Conservation (phyloP, 345 rosid genomes). For the Pistacia integerrima region DNA sequence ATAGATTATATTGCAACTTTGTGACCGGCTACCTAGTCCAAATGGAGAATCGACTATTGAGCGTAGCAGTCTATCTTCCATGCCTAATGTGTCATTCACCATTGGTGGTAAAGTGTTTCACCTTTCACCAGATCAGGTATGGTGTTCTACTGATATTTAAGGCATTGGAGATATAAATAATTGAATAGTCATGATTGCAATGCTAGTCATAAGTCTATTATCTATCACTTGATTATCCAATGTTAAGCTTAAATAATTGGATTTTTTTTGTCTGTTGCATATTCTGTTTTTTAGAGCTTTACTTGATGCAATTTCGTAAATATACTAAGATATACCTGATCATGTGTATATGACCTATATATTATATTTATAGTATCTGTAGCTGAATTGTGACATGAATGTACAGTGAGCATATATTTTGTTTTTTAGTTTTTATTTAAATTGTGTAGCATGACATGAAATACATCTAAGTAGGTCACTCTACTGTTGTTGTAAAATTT, state of each 20-base stretch:
- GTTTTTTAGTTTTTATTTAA: not conserved
- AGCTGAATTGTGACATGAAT: not conserved
- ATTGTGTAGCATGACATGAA: too few relatives aligned
- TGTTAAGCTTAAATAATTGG: not conserved
- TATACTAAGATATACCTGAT: not conserved
- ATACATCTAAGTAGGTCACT: too few relatives aligned
- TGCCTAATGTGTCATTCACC: constrained; percentile 79
- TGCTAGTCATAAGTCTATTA: not conserved
- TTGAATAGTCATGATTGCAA: too few relatives aligned
- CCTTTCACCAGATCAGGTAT: constrained; percentile 80
- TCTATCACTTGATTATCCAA: not conserved
- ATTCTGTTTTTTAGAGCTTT: not conserved
- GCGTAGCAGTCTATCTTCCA: constrained; percentile 54
- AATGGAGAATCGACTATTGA: constrained; percentile 82
- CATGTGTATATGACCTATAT: not conserved
- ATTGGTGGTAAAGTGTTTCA: constrained; percentile 76
- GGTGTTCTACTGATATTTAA: not conserved
- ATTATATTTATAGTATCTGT: not conserved
- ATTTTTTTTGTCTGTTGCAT: not conserved
- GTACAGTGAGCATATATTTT: not conserved
- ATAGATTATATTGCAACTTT: constrained; percentile 52
- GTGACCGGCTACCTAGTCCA: constrained; percentile 76
- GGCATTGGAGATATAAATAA: not conserved
- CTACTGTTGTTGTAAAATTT: too few relatives aligned
- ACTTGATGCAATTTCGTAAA: constrained; percentile 3